These are phyloP conservation scores for Ophiostoma perfectum DNA, from an alignment of 2,329 filamentous ascomycete species.

Conservation along the genomic window DNA sequence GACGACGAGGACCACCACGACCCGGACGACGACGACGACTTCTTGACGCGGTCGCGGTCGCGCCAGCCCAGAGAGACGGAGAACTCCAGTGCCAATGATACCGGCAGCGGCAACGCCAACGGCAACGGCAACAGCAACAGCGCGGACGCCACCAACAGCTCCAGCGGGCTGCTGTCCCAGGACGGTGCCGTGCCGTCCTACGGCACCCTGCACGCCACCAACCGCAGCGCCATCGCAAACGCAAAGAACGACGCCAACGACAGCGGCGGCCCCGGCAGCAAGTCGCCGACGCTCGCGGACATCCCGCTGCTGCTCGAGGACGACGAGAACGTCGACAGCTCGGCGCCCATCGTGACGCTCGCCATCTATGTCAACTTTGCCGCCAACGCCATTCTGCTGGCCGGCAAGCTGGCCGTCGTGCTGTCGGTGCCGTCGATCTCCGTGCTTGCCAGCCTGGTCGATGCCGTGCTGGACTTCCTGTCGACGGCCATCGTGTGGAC, in stretches of 20 bases:
- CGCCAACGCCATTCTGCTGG: conserved; percentile 70
- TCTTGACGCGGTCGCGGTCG: conserved; percentile 15
- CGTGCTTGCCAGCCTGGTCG: conserved; percentile 72
- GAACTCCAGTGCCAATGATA: background rate
- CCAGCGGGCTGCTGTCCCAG: background rate
- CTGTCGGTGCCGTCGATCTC: conserved; percentile 75
- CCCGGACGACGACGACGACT: conserved; percentile 40
- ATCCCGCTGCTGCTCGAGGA: conserved; percentile 60
- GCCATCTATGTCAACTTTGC: conserved; percentile 82
- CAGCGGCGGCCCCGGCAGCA: conserved; percentile 30
- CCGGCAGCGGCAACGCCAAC: background rate
- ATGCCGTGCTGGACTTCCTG: conserved; percentile 74
- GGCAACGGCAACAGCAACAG: background rate
- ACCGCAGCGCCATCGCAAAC: background rate
- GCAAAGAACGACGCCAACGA: background rate
- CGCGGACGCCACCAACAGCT: background rate
- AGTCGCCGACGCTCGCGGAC: conserved; percentile 39
- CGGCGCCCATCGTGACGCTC: conserved; percentile 70
- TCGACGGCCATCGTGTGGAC: conserved; percentile 76
- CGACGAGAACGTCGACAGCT: conserved; percentile 65
- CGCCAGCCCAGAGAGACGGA: conserved; percentile 11
- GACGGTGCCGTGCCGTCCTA: background rate
- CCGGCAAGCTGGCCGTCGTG: conserved; percentile 71
- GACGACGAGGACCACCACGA: conserved; percentile 43
- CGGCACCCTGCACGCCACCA: background rate